A percentile compares a stretch with the other conserved stretches of the same genome.
Conservation (phyloP, 2,329 filamentous ascomycete genomes). For the Daldinia sp. region DNA sequence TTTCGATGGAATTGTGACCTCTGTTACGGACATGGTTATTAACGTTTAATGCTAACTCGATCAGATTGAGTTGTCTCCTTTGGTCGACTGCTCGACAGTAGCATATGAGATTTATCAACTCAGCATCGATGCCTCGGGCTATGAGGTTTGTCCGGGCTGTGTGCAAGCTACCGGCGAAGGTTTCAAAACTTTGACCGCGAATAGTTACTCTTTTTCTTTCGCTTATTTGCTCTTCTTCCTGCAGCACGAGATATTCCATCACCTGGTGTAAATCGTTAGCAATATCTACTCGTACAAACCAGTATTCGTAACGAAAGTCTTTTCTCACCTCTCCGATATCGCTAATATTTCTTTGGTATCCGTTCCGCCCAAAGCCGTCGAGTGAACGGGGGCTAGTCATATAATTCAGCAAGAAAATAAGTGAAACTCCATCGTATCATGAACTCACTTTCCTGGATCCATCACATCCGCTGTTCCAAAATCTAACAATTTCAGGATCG, state of each 20-base stretch:
- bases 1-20: not conserved
- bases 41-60: slow-evolving; percentile 1
- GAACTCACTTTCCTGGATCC: slow-evolving; percentile 11
- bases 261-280: not conserved
- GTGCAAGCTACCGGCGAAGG: not conserved
- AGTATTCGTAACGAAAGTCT: not conserved
- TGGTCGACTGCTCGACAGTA: not conserved
- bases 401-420: not conserved
- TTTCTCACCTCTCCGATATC: slow-evolving; percentile 23
- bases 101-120: slow-evolving; percentile 16
- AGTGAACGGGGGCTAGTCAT: not conserved
- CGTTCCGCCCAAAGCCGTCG: slow-evolving; percentile 5
- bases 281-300: too few species aligned
- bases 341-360: slow-evolving; percentile 7
- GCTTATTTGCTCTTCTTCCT: not conserved
- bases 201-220: not conserved
- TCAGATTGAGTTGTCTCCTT: not conserved
- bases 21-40: slow-evolving; percentile 1
- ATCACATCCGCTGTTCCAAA: slow-evolving; percentile 15
- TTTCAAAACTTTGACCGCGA: slow-evolving; percentile 7
- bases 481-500: slow-evolving; percentile 19
- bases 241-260: slow-evolving; percentile 10
- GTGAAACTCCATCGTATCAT: not conserved
- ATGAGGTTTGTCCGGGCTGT: not conserved
- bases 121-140: slow-evolving; percentile 1